Conservation (phyloP, 345 rosid genomes). For the Eucalyptus polybractea region DNA sequence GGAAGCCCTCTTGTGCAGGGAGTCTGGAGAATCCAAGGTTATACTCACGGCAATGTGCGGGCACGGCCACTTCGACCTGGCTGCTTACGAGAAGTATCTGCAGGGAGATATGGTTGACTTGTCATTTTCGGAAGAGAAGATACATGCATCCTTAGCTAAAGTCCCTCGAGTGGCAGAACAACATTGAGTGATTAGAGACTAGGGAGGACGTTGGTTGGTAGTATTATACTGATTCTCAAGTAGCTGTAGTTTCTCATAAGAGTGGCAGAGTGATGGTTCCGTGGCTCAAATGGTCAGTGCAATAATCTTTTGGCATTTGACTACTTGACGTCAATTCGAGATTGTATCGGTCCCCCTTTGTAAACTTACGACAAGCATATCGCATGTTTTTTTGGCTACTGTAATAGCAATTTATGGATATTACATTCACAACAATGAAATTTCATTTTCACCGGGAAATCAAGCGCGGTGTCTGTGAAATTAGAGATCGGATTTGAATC, state of each 20-base stretch:
- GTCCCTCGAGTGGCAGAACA: conserved; percentile 37
- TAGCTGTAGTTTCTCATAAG: not conserved
- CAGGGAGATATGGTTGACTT: conserved; percentile 68
- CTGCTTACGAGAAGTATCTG: conserved; percentile 72
- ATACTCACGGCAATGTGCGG: conserved; percentile 94
- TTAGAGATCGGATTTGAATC: not conserved
- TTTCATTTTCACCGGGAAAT: not conserved
- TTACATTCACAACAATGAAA: not conserved
- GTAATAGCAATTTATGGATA: not conserved
- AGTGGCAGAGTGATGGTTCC: not conserved
- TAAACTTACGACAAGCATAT: not conserved
- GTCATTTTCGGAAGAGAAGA: conserved; percentile 55
- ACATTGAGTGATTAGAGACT: not conserved
- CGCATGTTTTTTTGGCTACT: not conserved
- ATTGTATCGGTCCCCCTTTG: not conserved
- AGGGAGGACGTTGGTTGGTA: not conserved
- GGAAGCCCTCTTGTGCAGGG: conserved; percentile 76
- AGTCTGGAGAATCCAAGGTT: conserved; percentile 75
- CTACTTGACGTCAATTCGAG: not conserved
- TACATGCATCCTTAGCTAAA: conserved; percentile 47
- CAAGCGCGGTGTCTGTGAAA: not conserved
- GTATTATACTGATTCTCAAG: not conserved
- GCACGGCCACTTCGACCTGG: conserved; percentile 88
- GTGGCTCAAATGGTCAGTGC: not conserved
- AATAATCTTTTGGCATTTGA: not conserved